Conservation (phyloP, 768 basidiomycete genomes). For the Rhizopogon vulgaris region DNA sequence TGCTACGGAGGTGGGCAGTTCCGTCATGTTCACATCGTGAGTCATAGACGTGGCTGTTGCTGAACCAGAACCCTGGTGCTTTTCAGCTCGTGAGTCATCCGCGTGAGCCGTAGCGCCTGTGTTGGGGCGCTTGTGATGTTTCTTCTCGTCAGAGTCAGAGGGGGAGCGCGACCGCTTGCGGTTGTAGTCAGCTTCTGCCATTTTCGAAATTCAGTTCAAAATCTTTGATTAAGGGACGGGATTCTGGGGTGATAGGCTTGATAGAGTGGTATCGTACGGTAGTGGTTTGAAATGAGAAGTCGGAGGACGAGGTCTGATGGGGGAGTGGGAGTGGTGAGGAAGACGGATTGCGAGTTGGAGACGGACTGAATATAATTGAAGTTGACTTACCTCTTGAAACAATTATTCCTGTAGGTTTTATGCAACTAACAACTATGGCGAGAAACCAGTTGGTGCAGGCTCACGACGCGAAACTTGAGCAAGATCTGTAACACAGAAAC, state of each 20-base stretch:
- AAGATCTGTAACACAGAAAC: not conserved
- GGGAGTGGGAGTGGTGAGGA: constrained; percentile 50
- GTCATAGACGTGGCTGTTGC: constrained; percentile 30
- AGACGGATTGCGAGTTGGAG: constrained; percentile 53
- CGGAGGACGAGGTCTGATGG: constrained; percentile 43
- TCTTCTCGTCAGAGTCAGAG: constrained; percentile 74
- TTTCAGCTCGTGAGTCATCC: constrained; percentile 52
- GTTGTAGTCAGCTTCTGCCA: constrained; percentile 82
- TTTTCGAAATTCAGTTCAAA: constrained; percentile 53
- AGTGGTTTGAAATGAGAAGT: constrained; percentile 33
- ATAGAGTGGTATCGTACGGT: constrained; percentile 31
- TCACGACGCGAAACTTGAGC: no score
- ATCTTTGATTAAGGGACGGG: constrained; percentile 27
- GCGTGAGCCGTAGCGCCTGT: constrained; percentile 60
- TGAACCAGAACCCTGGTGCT: constrained; percentile 41
- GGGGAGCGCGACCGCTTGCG: constrained; percentile 86
- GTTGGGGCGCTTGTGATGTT: constrained; percentile 79
- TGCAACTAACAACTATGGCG: not conserved
- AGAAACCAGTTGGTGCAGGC: not conserved
- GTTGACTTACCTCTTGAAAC: constrained; percentile 28
- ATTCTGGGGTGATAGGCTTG: constrained; percentile 38
- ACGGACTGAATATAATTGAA: constrained; percentile 25
- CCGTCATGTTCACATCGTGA: constrained; percentile 64
- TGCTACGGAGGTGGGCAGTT: constrained; percentile 31
- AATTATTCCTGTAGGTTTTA: not conserved